Conservation (phyloP, 768 basidiomycete species). For the Grammothele lineata region DNA sequence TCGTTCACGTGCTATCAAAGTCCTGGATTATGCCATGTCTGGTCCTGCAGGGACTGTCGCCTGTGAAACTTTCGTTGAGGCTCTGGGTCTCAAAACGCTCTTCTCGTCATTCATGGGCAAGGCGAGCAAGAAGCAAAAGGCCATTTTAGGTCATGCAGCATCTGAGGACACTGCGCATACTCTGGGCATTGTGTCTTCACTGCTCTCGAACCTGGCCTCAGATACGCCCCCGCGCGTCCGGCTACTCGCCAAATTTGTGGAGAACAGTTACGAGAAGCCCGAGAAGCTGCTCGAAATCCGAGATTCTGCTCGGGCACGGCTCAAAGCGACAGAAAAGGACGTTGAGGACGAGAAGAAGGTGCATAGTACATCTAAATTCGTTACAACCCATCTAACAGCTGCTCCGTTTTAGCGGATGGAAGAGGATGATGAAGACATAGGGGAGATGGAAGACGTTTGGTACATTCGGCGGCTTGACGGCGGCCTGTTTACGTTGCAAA, state of each 20-base stretch:
- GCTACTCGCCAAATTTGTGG: slow-evolving; percentile 90
- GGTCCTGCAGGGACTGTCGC: slow-evolving; percentile 60
- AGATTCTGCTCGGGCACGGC: slow-evolving; percentile 58
- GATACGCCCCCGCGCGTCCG: slow-evolving; percentile 79
- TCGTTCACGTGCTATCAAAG: slow-evolving; percentile 82
- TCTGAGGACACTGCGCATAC: slow-evolving; percentile 86
- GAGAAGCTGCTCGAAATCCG: slow-evolving; percentile 90
- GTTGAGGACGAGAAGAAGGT: slow-evolving; percentile 71
- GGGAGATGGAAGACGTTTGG: slow-evolving; percentile 68
- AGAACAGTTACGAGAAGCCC: slow-evolving; percentile 87
- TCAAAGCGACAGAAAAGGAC: slow-evolving; percentile 59
- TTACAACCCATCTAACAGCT: not conserved
- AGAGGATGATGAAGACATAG: slow-evolving; percentile 53
- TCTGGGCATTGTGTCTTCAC: slow-evolving; percentile 82
- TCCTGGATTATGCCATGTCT: slow-evolving; percentile 87
- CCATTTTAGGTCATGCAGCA: slow-evolving; percentile 39
- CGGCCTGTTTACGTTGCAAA: slow-evolving; percentile 86
- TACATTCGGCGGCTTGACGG: slow-evolving; percentile 87
- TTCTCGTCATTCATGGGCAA: slow-evolving; percentile 95
- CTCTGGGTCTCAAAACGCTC: slow-evolving; percentile 80
- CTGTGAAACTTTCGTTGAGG: slow-evolving; percentile 86
- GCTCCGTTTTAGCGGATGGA: slow-evolving; percentile 42
- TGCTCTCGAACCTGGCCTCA: slow-evolving; percentile 83
- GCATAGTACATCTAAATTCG: slow-evolving; percentile 10
- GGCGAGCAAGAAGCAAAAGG: slow-evolving; percentile 61